Evolutionary conservation across 345 rosid species (phyloP), one percentile per base, ranked within the genome.

Genomic region (Euphorbia peplus): DNA sequence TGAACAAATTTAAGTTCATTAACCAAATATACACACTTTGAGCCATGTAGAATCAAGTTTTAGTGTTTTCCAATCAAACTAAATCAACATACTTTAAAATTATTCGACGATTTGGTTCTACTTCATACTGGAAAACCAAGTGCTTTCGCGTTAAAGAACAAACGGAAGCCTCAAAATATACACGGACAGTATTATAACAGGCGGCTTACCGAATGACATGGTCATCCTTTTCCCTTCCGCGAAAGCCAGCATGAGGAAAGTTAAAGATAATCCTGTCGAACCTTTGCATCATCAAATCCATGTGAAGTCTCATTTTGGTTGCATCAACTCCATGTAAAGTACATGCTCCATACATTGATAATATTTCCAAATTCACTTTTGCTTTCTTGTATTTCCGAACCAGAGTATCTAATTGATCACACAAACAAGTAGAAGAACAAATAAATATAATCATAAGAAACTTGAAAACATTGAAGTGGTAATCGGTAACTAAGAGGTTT

Each of bases 201-300:
- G 37, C 21, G 64, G 53, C 75, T 73, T 51, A 85, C 90, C 16
- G 8, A 47, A 83, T 87, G n/a, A n/a, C n/a, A n/a, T n/a, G n/a
- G n/a, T n/a, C n/a, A n/a, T n/a, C n/a, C n/a, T n/a, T n/a, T n/a
- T n/a, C n/a, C n/a, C 44, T 84, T 44, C 90, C 75, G 10, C 74
- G 26, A 69, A 87, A 89, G 24, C 89, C 96, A 0, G 89, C 89
- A 47, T 85, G 90, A 9, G 96, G 96, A 73, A 85, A 89, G 78
- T 80, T 80, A 73, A 75, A 83, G 68, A 87, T 74, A 51, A 87
- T 69, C 5, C 83, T 76, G 56, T 88, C 89, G 18, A 84, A 86
- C 67, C 69, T 84, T 50, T 67, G 76, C 67, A 0, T 68, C 42
- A 32, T 59, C 70, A 90, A 79, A 69, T 64, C 19, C 7, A 75